Conservation (phyloP, 1,139 yeast genomes). For the Pichia cactophila region DNA sequence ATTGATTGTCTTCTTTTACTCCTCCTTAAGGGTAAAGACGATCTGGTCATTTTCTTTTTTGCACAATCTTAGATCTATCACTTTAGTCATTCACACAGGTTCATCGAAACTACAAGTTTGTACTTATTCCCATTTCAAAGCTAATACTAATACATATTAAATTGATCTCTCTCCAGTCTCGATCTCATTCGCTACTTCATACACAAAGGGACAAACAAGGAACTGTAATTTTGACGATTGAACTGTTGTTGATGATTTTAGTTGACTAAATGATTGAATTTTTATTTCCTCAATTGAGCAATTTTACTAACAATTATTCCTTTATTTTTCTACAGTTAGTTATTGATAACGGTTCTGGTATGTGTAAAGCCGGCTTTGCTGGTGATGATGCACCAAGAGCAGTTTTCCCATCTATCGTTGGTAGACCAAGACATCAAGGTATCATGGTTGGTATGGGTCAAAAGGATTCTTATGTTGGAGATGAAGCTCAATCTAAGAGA, state of each 20-base stretch:
- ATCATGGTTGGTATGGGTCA: constrained; percentile 99
- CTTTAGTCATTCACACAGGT: no score
- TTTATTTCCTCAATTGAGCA: background rate
- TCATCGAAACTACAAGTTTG: no score
- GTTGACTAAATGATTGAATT: no score
- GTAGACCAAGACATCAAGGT: constrained; percentile 99
- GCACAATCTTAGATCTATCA: no score
- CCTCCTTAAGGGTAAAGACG: no score
- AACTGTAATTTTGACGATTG: no score
- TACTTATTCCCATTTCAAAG: no score
- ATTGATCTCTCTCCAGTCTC: no score
- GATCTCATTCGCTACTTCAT: background rate
- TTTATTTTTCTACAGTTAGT: constrained; percentile 43
- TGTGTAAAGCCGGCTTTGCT: constrained; percentile 99
- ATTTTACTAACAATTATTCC: constrained; percentile 13
- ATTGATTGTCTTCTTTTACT: no score
- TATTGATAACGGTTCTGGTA: constrained; percentile 99
- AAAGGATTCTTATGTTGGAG: constrained; percentile 99
- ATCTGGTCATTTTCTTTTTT: no score
- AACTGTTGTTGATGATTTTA: no score
- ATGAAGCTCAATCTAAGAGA: constrained; percentile 99
- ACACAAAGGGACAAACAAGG: background rate
- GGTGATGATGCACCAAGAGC: constrained; percentile 99
- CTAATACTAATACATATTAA: no score
- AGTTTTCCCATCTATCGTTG: constrained; percentile 99